Base-by-base conservation (phyloP, 768 basidiomycete genomes). In the Hygrocybe punicea region DNA sequence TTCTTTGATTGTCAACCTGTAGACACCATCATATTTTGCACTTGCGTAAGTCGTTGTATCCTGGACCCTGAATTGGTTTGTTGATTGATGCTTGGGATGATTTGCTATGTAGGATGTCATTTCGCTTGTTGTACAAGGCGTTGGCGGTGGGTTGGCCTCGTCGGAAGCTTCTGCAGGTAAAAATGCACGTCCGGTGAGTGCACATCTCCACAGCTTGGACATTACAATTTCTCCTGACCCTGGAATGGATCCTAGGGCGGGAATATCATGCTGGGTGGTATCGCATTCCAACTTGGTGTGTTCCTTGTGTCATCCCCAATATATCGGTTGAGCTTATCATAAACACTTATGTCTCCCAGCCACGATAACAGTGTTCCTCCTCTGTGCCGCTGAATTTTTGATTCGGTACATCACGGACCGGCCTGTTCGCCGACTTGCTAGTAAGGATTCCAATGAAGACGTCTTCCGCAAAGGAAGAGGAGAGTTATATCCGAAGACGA, bases 61-160 rank as follows among this genome's bases (percentile, higher is more conserved):
- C 11, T 16, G 9, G 14, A 42, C 3, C 23, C 14, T 62, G 6
- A n/a, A n/a, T 10, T 9, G 2, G 25, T 25, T 24, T 23, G 34
- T 8, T n/a, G n/a, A 21, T n/a, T 17, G 13, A 42, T 8, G 16
- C 11, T 9, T 45, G n/a, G 17, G 11, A 40, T 7, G 49, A 4
- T 8, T 14, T 13, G 6, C 34, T 52, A 7, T 23, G 47, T 56
- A 71, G 78, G 87, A 89, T 60, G 63, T 85, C 17, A 66, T 84
- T 34, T 80, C 85, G 9, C 75, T 89, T 24, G 68, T 83, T n/a
- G 68, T 87, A 2, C 87, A 89, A 70, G 86, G 80, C 25, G 68
- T 78, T 16, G 87, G 87, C 37, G 86, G 86, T 23, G 86, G 79
- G 0, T 63, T 76, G 19, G 85, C 80, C 4, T 65, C 67, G 1